Percentiles rank a stretch among this genome's conserved stretches.
Evolutionary conservation across 768 basidiomycete genomes (phyloP).

Genomic region (Fomitopsis pulvina): DNA sequence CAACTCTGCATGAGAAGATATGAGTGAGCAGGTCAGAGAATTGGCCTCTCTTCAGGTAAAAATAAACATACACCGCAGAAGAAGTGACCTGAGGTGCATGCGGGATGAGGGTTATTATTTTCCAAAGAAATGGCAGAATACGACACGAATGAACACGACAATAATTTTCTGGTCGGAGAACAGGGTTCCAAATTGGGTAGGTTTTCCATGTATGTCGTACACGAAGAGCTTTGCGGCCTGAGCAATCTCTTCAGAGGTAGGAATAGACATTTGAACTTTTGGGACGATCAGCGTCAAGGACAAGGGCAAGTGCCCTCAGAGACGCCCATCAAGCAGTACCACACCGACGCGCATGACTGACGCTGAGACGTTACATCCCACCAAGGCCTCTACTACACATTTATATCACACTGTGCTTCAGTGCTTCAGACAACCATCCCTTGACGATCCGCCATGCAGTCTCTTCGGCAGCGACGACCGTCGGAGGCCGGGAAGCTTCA

Average conservation of each 20-base stretch:
- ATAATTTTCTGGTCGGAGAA: constrained; percentile 44
- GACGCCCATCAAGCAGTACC: no score
- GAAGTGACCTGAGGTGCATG: constrained; percentile 45
- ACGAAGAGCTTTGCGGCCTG: constrained; percentile 30
- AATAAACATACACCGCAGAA: constrained; percentile 49
- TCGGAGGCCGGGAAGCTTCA: constrained; percentile 16
- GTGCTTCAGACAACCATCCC: no score
- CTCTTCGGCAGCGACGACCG: constrained; percentile 23
- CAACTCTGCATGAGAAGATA: constrained; percentile 27
- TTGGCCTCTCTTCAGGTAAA: no score
- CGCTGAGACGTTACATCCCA: no score
- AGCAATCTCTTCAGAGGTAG: constrained; percentile 20
- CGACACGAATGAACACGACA: constrained; percentile 56
- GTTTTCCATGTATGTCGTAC: constrained; percentile 38
- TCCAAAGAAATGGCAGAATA: neutral
- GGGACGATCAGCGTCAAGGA: no score
- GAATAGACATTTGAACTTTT: neutral
- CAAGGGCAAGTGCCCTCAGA: no score
- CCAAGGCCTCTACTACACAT: no score
- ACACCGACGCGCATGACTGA: no score
- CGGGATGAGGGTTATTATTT: neutral
- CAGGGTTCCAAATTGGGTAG: constrained; percentile 45
- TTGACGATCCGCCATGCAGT: constrained; percentile 21
- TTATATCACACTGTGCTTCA: no score
- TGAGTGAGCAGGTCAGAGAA: neutral